Base-by-base conservation (phyloP, 1,139 yeast genomes). In the Scheffersomyces insectosa region DNA sequence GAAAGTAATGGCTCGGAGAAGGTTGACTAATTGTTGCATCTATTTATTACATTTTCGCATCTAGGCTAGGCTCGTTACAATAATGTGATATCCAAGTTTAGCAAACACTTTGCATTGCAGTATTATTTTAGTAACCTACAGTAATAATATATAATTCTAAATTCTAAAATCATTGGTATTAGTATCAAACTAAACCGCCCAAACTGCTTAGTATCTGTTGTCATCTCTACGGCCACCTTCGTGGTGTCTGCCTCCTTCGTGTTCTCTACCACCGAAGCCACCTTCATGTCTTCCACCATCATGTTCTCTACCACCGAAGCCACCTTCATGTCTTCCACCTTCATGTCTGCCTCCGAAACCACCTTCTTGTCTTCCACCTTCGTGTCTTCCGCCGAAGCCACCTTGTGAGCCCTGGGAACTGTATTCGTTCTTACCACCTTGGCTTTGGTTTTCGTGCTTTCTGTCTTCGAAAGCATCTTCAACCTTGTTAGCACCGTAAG, bases 401-500 rank as follows among this genome's bases (percentile, higher is more conserved):
- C 36, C 45, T 23, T 33, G 30, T 20, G 41, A 36, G 31, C 52
- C 46, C 30, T 43, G 37, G 4, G 47, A 42, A 28, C 47, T 47
- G 28, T 40, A 52, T 39, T 48, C 38, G 37, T 47, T 46, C 31
- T 47, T 47, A 34, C 46, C 39, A 33, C 53, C 46, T 37, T 36
- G 40, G 36, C 43, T 36, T 42, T 45, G 40, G 31, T 49, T 41
- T 32, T 44, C 29, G 37, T 48, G 45, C 28, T 42, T 39, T 20
- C 47, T 37, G 15, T 37, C 60, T 51, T 70, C 68, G 40, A 55
- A 53, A 33, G 49, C 56, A 59, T 80, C 72, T 55, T 77, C 83
- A 37, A 73, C 54, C 65, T 80, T 75, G 67, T 79, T 75, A 42
- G 83, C 86, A 38, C 75, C 75, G 50, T 79, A 54, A 28, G 85